phyloP scores from a whole-genome alignment of 768 basidiomycete genomes.

The Trametes cubensis region DNA sequence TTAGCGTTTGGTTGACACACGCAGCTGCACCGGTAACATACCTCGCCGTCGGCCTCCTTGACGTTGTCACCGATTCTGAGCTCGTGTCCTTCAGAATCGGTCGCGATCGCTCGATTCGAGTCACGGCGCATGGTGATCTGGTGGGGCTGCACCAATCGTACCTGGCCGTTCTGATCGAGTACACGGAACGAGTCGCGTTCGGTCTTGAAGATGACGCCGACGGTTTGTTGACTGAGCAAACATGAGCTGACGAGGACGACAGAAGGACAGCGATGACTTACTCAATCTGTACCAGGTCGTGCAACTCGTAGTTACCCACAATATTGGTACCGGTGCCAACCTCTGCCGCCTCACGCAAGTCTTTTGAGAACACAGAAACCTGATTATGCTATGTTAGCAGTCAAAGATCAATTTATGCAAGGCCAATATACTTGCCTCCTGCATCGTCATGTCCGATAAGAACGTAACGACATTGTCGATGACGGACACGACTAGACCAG shows the following conservation, averaged over 20 bases:
- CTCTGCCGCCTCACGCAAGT: conserved; percentile 95
- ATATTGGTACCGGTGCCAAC: conserved; percentile 90
- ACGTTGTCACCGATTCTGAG: conserved; percentile 87
- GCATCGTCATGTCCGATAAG: conserved; percentile 95
- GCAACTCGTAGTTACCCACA: conserved; percentile 92
- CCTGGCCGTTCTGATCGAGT: conserved; percentile 90
- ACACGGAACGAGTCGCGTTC: conserved; percentile 96
- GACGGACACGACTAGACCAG: conserved; percentile 92
- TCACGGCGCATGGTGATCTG: conserved; percentile 93
- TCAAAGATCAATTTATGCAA: not conserved
- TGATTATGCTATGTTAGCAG: conserved; percentile 34
- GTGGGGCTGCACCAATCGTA: conserved; percentile 87
- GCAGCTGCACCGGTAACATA: conserved; percentile 39
- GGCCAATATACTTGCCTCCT: conserved; percentile 63
- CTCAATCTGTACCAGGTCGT: conserved; percentile 97
- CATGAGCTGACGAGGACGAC: conserved; percentile 6
- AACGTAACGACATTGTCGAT: conserved; percentile 92
- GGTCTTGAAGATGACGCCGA: conserved; percentile 96
- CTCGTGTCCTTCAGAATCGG: conserved; percentile 87
- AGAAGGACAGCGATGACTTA: conserved; percentile 44
- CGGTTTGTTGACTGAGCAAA: conserved; percentile 74
- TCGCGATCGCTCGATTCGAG: conserved; percentile 80
- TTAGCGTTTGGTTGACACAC: not conserved
- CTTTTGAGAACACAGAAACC: conserved; percentile 97
- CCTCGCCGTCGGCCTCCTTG: conserved; percentile 89